Base-by-base conservation (phyloP, 1,139 yeast species). In the Geotrichum citri-aurantii region DNA sequence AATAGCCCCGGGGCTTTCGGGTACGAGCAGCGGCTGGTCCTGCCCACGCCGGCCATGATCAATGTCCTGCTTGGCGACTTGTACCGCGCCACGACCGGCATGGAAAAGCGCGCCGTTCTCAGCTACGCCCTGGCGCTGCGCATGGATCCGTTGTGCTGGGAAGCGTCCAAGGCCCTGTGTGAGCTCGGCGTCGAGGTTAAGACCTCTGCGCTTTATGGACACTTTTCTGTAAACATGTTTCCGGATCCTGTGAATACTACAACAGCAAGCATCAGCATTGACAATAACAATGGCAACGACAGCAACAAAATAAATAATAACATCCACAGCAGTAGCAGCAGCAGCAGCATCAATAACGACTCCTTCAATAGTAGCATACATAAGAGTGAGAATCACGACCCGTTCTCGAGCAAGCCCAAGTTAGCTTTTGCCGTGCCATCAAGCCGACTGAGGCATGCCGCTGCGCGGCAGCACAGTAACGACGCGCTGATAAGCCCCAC, bases 71-170 rank as follows among this genome's bases (percentile, higher is more conserved):
- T 90, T 60, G 99, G 95, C 0, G 87, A 85, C 64, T 74, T 92
- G 56, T 85, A 86, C 68, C 73, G 73, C 23, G 79, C 79, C 10
- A 71, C 78, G 11, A 47, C 40, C 17, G 87, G 86, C 17, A 90
- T 87, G 68, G 70, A 77, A 8, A 82, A 84, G 63, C 82, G 84
- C 61, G 85, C 95, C 58, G 81, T 87, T 0, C 75, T 85, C 55
- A 81, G 83, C 66, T 88, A 85, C 71, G 80, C 88, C 0, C 81
- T 80, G 64, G 88, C 95, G 0, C 76, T 90, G 59, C 81, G 82
- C 61, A 73, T 79, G 60, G 88, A 93, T 69, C 96, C 95, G 27
- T 89, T 79, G 69, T 79, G 90, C 55, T 91, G 95, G 81, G 97
- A 90, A 68, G 92, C 97, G 0, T 83, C 88, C 63, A 90, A 87